Evolutionary conservation across 2,329 filamentous ascomycete species (phyloP), one percentile per base, ranked within the genome.

Genomic region (Capronia americana): DNA sequence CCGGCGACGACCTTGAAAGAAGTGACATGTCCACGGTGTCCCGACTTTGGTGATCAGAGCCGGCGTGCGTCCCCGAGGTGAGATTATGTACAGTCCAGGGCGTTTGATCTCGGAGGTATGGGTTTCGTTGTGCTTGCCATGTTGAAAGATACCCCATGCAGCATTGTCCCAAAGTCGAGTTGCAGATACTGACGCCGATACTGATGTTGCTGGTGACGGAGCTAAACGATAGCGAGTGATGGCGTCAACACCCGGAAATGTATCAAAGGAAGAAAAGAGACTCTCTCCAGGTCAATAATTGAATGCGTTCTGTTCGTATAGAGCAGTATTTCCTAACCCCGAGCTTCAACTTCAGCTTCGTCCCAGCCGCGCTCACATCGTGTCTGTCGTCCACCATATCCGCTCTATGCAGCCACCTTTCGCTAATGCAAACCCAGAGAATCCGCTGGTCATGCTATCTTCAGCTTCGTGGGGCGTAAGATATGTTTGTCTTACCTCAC

Each of bases 401-500:
- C 20, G 28, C 41, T 46, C 26, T 50, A 59, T 50, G 41, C 44
- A n/a, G 26, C 23, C 24, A 46, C 57, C 57, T 34, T 30, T 30
- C 57, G 57, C 57, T 59, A 46, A 59, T 59, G 57, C 57, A 59
- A 48, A 59, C 48, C 10, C 48, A 28, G 24, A 28, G 20, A 51
- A 51, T 51, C 48, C 24, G 23, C 48, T 51, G 48, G 24, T 23
- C 38, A 44, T 44, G 17, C 17, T n/a, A 44, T 44, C 38, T 44
- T 44, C 38, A 44, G 20, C 24, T 51, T 23, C 48, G 8, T 51
- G 24, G 26, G 48, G 12, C 48, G 24, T 51, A 51, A 51, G 12
- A 51, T 23, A 51, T 51, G 56, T 20, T 17, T n/a, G n/a, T 44
- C 34, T 17, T 46, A 26, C 23, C 6, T 41, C 23, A 48, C 23